Base-by-base conservation (phyloP, 179 eudicot genomes). In the Camellia oleifera region DNA sequence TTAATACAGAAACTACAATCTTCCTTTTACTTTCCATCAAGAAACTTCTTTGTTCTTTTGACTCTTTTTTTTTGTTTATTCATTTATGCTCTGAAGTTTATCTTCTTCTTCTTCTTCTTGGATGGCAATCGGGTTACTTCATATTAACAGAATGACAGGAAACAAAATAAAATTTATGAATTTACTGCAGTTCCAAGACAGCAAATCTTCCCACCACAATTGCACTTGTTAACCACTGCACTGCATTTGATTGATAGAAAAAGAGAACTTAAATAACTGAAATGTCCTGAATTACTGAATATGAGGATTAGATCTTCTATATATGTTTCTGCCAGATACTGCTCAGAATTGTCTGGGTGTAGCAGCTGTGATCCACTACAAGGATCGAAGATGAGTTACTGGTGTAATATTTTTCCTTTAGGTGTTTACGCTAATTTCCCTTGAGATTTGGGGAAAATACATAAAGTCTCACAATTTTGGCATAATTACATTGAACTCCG, bases 281-380 rank as follows among this genome's bases (percentile, higher is more conserved):
- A 76, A 65, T 76, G n/a, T 9, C 40, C 13, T 48, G 52, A 7
- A 18, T 50, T n/a, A n/a, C 17, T n/a, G 14, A 44, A 45, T 11
- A 0, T 46, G 6, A 26, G 20, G 72, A 32, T 14, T 15, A 26
- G 32, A 7, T 26, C 46, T 64, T 52, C 62, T n/a, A 68, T 42
- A 15, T 78, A 15, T 67, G 80, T 78, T 78, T 69, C 23, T 13
- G 45, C 63, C 8, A 32, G 79, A 58, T 17, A 50, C 52, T 72
- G 64, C 15, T 72, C 18, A 72, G 72, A 73, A 62, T 5, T 15
- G 7, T 72, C 61, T 52, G 64, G 44, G 12, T 14, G 15, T 58
- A 61, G 68, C 14, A 10, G 58, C 81, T 50, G 48, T 50, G 40
- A 20, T 73, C 14, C 73, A 42, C 14, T 7, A 17, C 76, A 20